Evolutionary conservation across 1,284 basidiomycete species (phyloP), one percentile per base, ranked within the genome.

Genomic region (Coniferiporia sulphurascens): DNA sequence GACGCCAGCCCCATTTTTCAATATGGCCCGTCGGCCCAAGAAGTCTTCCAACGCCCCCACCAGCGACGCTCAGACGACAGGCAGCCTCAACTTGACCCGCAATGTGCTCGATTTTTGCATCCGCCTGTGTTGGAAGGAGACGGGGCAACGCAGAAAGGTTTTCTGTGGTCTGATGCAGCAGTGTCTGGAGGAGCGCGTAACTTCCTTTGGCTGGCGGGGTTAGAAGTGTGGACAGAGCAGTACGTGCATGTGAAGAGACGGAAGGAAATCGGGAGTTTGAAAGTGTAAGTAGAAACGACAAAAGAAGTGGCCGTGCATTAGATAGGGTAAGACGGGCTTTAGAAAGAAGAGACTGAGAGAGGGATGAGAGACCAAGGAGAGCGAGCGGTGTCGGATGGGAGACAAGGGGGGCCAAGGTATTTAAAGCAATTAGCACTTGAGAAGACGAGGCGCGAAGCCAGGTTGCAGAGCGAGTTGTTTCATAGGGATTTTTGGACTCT

Each of bases 1-100:
- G 69, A 46, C 83, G 81, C 86, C 88, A 93, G 1, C 91, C 91
- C 94, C 93, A 96, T 70, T 86, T 86, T 66, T 95, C 91, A 17
- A 96, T 85, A 0, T 88, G 85, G 4, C 93, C 93, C 0, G 76
- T 79, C 0, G 93, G 88, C 2, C 93, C 93, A 0, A 95, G 78
- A 4, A 96, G 76, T 56, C 81, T 80, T 3, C 80, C 81, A 4
- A 93, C 77, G 35, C 83, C 84, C 19, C 72, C 68, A 3, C 65
- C 43, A 48, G 61, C 66, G 44, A 53, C 64, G 19, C 73, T 78
- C 3, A 86, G 70, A 44, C 75, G 73, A 65, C 92, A 90, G 1
- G 89, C 80, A 1, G 90, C 87, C 52, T 83, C 81, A 57, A 95
- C 78, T 61, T 91, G 76, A 4, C 78, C 74, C 2, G 87, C 82